A percentile compares a stretch with the other conserved stretches of the same genome.
Conservation (phyloP, 2,329 filamentous ascomycete genomes). For the Tolypocladium sp. region DNA sequence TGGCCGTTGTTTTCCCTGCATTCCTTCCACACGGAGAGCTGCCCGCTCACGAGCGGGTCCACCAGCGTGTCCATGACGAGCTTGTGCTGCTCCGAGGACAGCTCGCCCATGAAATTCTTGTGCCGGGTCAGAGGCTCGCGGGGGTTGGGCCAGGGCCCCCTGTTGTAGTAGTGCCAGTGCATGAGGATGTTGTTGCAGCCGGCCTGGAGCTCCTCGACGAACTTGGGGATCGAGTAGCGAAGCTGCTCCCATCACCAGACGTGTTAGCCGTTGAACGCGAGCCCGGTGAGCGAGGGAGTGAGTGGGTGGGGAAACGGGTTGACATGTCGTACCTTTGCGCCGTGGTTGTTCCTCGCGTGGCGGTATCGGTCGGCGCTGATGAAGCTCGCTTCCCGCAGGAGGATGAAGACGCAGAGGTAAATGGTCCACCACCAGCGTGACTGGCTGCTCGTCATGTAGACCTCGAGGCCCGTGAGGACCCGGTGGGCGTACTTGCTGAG, state of each 20-base stretch:
- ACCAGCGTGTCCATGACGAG: slow-evolving; percentile 21
- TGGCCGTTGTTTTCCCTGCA: slow-evolving; percentile 14
- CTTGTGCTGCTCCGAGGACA: slow-evolving; percentile 21
- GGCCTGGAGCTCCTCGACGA: slow-evolving; percentile 34
- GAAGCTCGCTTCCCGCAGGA: slow-evolving; percentile 30
- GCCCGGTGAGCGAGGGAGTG: neutral
- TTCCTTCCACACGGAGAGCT: slow-evolving; percentile 14
- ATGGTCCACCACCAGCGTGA: slow-evolving; percentile 20
- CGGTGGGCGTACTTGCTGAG: slow-evolving; percentile 21
- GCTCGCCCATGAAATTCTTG: slow-evolving; percentile 16
- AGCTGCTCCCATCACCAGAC: slow-evolving; percentile 9
- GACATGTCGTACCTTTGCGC: slow-evolving; percentile 11
- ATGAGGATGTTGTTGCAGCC: slow-evolving; percentile 35
- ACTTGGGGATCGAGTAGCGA: slow-evolving; percentile 28
- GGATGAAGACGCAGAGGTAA: slow-evolving; percentile 31
- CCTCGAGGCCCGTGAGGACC: slow-evolving; percentile 25
- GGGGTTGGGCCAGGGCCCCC: slow-evolving; percentile 14
- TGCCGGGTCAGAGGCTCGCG: slow-evolving; percentile 16
- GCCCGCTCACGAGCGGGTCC: slow-evolving; percentile 11
- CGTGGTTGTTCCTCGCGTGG: slow-evolving; percentile 28
- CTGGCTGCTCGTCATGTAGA: slow-evolving; percentile 23
- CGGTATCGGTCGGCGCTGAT: slow-evolving; percentile 31
- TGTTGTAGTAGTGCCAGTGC: slow-evolving; percentile 43
- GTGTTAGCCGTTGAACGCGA: neutral
- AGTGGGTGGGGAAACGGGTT: too few relatives aligned